Evolutionary conservation across 2,329 filamentous ascomycete species (phyloP), one percentile per base, ranked within the genome.

Genomic region (Claviceps cyperi): DNA sequence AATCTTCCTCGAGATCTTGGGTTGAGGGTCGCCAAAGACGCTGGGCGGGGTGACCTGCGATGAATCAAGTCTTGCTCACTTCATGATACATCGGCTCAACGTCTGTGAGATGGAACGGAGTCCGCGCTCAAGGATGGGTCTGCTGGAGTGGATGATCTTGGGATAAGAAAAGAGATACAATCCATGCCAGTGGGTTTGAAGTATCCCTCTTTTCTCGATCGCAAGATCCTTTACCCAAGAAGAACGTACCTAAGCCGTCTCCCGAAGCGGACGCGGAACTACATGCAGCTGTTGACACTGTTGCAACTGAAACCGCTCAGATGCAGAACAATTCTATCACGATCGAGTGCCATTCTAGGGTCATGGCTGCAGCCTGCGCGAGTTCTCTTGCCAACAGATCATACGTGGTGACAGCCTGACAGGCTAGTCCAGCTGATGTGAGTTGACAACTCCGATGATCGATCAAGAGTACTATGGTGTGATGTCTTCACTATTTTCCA

Each of bases 331-430:
- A 32, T 32, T 32, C 9, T 11, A 32, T 32, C 28, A 9, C 28
- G 28, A 32, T 32, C 28, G 28, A 32, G 28, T 11, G 28, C 28
- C 28, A 32, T 11, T 80, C 24, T 70, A 55, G 7, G 56, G 57
- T 0, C 57, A 58, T 0, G 74, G 79, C 55, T 73, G n/a, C n/a
- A n/a, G n/a, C n/a, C n/a, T n/a, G 70, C 39, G 59, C 68, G 3
- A 68, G 21, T 71, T 56, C 69, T 44, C 59, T 80, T 35, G 67
- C 70, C 15, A 78, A 80, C 47, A 75, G 75, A 2, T 66, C 68
- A 5, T 64, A 65, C 1, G 70, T 80, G n/a, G 76, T 75, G 0
- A 64, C 66, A 24, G 68, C 1, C 62, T 75, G 0, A 64, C 66
- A 24, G 68, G 1, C 62, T 79, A 22, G 76, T 79, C 1, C 59